Percentiles rank a stretch among this genome's conserved stretches.
Evolutionary conservation across 164 flowering plant genomes (phyloP).

Genomic region (Piper betle): DNA sequence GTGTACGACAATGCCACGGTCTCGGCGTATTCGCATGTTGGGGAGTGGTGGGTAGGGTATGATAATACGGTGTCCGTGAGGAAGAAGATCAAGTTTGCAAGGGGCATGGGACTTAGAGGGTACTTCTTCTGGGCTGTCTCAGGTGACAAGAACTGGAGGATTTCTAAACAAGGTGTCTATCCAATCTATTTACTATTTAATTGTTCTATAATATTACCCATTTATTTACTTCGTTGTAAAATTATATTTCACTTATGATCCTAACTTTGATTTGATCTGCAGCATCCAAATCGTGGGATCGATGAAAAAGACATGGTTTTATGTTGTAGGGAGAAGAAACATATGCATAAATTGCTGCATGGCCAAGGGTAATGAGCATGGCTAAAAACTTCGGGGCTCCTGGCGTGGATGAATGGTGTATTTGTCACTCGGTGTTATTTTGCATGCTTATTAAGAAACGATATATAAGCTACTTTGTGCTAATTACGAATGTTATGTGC

Average conservation of each 20-base stretch:
- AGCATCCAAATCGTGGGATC: not conserved
- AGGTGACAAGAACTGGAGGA: slow-evolving; percentile 11
- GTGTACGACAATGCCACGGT: slow-evolving; percentile 14
- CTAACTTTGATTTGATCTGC: not conserved
- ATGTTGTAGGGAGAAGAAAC: too few relatives aligned
- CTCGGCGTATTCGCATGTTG: slow-evolving; percentile 15
- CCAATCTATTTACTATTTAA: too few relatives aligned
- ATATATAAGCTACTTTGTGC: too few relatives aligned
- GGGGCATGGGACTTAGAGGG: slow-evolving; percentile 13
- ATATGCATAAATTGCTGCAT: too few relatives aligned
- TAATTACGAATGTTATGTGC: too few relatives aligned
- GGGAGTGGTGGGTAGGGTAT: slow-evolving; percentile 18
- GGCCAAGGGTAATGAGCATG: too few relatives aligned
- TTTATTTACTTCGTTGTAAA: not conserved
- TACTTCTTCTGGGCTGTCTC: slow-evolving; percentile 21
- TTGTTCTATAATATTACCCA: not conserved
- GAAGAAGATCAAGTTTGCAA: slow-evolving; percentile 16
- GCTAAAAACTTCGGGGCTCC: too few relatives aligned
- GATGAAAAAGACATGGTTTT: too few relatives aligned
- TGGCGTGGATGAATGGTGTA: too few relatives aligned
- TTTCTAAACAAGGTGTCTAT: too few relatives aligned
- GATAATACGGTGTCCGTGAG: slow-evolving; percentile 9
- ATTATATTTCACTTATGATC: not conserved
- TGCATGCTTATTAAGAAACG: too few relatives aligned
- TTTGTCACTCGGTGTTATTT: too few relatives aligned